Evolutionary conservation across 768 basidiomycete genomes (phyloP), one percentile per base, ranked within the genome.

Genomic region (Pisolithus orientalis): DNA sequence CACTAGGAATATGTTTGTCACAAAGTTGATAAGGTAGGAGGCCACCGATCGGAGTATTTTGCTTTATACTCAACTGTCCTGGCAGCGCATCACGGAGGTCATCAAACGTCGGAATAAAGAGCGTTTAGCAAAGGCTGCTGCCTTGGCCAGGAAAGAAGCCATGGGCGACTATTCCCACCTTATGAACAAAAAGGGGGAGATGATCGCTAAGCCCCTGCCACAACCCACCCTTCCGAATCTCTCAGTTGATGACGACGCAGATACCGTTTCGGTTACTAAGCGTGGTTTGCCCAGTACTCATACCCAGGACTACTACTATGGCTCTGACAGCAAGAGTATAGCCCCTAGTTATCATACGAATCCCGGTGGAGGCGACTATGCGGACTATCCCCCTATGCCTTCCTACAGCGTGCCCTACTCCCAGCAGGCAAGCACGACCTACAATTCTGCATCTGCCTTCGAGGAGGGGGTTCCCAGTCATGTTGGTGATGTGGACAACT

Each of bases 161-260:
- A 81, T 80, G 62, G 92, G 93, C 52, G 94, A 94, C 65, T 93
- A 73, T 70, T 88, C 88, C 43, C 92, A 94, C 65, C 76, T 95
- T 58, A 94, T 89, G 77, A 91, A 92, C 73, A 90, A 90, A 77
- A 93, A 90, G 66, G 94, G 92, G 51, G 85, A 90, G 64, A 70
- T 87, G 62, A 77, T 90, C 51, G 81, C 76, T n/a, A 80, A 85
- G 59, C 86, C 85, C 9, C 77, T 92, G 6, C 91, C 93, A 17
- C 93, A 96, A 69, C 96, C 96, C 1, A 99, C 96, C 8, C 79
- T 98, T 32, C 96, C 96, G 13, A 90, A 89, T 57, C 76, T 99
- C 47, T 84, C 82, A n/a, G 77, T 96, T 44, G 87, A 94, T 51
- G 89, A 94, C 57, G 84, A 73, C 42, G 66, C 77, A 49, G 82